These are phyloP conservation scores for Cornus suecica DNA, from an alignment of 148 eudicot species.

Conservation along the genomic window DNA sequence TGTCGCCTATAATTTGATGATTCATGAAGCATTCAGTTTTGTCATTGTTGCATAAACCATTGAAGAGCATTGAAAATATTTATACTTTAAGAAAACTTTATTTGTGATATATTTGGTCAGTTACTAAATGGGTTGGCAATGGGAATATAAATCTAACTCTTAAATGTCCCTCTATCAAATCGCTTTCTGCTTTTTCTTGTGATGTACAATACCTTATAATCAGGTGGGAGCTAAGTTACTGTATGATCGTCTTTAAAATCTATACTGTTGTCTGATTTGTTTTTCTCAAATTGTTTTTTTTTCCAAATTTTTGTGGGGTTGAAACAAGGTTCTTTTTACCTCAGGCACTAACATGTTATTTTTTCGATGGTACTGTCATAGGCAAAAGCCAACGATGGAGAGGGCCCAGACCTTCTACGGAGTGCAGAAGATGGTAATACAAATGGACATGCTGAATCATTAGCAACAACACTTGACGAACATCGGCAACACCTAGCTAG, in stretches of 20 bases:
- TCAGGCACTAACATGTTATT: neutral
- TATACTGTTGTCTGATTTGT: neutral
- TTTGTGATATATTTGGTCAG: neutral
- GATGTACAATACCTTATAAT: neutral
- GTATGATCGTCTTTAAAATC: neutral
- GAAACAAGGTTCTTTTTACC: neutral
- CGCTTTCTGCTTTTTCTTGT: neutral
- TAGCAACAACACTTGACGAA: constrained; percentile 86
- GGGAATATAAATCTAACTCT: neutral
- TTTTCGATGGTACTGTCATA: constrained; percentile 20
- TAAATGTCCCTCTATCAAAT: neutral
- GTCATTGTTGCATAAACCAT: neutral
- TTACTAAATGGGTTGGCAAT: neutral
- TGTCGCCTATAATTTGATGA: neutral
- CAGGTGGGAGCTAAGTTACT: neutral
- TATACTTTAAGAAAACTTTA: neutral
- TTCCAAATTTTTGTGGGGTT: neutral
- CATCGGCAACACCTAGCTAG: constrained; percentile 94
- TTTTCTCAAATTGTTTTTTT: neutral
- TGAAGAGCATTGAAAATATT: neutral
- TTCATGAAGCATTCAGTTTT: neutral
- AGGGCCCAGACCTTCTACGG: constrained; percentile 91
- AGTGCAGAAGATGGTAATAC: constrained; percentile 64
- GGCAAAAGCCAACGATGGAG: constrained; percentile 96
- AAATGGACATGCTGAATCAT: constrained; percentile 88